phyloP scores from a whole-genome alignment of 768 basidiomycete genomes.

The Trametes cubensis region DNA sequence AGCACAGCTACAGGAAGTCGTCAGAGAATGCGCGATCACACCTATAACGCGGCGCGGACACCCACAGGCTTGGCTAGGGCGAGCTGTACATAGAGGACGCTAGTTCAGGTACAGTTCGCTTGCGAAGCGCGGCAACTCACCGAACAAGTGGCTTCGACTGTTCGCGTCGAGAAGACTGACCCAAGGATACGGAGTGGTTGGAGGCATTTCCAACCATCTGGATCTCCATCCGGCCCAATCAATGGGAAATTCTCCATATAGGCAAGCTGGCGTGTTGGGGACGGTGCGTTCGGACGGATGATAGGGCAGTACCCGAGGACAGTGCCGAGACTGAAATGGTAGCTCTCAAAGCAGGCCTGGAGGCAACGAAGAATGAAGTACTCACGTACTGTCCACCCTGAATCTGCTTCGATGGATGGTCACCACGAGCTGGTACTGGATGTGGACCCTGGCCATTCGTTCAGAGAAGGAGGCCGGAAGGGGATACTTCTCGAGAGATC shows the following conservation, averaged over 20 bases:
- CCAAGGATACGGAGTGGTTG: constrained; percentile 24
- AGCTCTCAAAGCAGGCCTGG: neutral
- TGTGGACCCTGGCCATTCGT: constrained; percentile 23
- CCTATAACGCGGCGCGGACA: neutral
- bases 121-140: constrained; percentile 18
- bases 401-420: constrained; percentile 26
- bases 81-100: constrained; percentile 13
- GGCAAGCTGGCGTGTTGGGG: constrained; percentile 29
- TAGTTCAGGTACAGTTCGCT: neutral
- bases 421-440: constrained; percentile 29
- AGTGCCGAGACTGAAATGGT: constrained; percentile 23
- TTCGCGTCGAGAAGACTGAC: constrained; percentile 26
- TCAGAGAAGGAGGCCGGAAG: constrained; percentile 31
- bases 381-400: constrained; percentile 26
- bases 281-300: constrained; percentile 26
- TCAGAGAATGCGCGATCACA: constrained; percentile 1
- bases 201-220: constrained; percentile 32
- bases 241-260: constrained; percentile 30
- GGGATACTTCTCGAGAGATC: constrained; percentile 2
- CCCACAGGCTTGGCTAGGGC: constrained; percentile 26
- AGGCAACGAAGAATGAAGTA: neutral
- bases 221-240: constrained; percentile 31
- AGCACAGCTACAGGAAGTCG: constrained; percentile 22
- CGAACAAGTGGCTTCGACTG: constrained; percentile 24
- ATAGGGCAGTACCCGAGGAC: constrained; percentile 28